These are phyloP conservation scores for Actinomucor elegans DNA, from an alignment of 371 early-diverging fungal species.

Conservation along the genomic window DNA sequence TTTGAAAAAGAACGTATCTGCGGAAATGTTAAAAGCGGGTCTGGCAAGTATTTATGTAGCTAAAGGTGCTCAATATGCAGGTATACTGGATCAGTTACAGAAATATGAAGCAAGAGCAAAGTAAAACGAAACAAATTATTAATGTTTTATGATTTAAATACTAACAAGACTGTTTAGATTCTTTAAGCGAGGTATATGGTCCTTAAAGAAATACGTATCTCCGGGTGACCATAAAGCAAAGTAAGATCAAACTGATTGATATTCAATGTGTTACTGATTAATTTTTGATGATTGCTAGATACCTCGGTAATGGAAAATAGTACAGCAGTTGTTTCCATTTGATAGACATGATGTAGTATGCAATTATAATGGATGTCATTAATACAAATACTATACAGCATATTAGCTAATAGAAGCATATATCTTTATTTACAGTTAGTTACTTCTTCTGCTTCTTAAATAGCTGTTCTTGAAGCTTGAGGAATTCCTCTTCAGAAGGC, in stretches of 20 bases:
- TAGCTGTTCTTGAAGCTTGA: slow-evolving; percentile 51
- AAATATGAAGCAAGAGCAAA: slow-evolving; percentile 57
- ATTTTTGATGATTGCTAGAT: neutral
- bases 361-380: no score
- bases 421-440: no score
- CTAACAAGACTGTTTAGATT: no score
- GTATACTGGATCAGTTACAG: slow-evolving; percentile 42
- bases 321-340: neutral
- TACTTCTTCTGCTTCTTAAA: slow-evolving; percentile 37
- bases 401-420: no score
- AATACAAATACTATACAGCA: no score
- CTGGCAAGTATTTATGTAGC: slow-evolving; percentile 69
- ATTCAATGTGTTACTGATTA: no score
- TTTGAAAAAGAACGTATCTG: slow-evolving; percentile 61
- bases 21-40: slow-evolving; percentile 69
- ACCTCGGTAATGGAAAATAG: neutral
- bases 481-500: slow-evolving; percentile 68
- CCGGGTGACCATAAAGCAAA: slow-evolving; percentile 47
- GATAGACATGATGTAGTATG: no score
- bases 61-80: slow-evolving; percentile 71
- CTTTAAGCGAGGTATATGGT: slow-evolving; percentile 39
- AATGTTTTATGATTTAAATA: no score
- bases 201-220: slow-evolving; percentile 34
- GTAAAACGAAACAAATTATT: slow-evolving; percentile 28
- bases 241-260: slow-evolving; percentile 26